Evolutionary conservation across 164 flowering plant species (phyloP), one percentile per base, ranked within the genome.

Genomic region (Kingdonia uniflora): DNA sequence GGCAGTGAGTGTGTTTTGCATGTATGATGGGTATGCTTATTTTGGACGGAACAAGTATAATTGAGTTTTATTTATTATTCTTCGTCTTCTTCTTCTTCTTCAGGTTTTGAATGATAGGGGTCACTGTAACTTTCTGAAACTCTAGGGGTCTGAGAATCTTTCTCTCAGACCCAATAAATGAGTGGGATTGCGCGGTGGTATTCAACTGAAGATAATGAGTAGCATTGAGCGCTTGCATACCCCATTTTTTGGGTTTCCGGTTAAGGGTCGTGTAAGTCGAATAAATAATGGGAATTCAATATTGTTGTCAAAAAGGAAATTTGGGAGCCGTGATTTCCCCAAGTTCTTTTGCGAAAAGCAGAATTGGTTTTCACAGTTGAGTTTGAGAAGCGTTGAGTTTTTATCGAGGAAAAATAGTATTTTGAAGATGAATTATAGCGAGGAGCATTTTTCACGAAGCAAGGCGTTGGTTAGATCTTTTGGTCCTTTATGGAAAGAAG

Each of bases 401-500:
- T 39, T 71, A 20, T 73, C 67, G 66, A 70, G 59, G 61, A 75
- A 59, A 16, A 74, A 76, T 39, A 58, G 68, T 65, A 75, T 68
- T 63, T 61, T 67, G 57, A 66, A 63, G 62, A 72, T 74, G 60
- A 77, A 78, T 51, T 76, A 81, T 61, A 70, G 68, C 25, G 69
- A 61, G 52, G 90, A 82, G 67, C 78, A 80, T 19, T 64, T 82
- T 53, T 58, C 72, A 20, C 52, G 69, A 53, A 71, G 80, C 65
- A 80, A 70, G 66, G 78, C 70, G 56, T 45, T 88, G 41, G 75
- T 80, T 42, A 78, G 62, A 57, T 78, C 80, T 40, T 53, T 84
- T 53, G 51, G 64, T 53, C 95, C 85, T n/a, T 39, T 80, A 63
- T 83, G 90, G 88, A 68, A 71, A 42, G 99, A 88, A 65, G 95